Evolutionary conservation across 805 yeast genomes (phyloP).

Genomic region (Teunomyces gatunensis): DNA sequence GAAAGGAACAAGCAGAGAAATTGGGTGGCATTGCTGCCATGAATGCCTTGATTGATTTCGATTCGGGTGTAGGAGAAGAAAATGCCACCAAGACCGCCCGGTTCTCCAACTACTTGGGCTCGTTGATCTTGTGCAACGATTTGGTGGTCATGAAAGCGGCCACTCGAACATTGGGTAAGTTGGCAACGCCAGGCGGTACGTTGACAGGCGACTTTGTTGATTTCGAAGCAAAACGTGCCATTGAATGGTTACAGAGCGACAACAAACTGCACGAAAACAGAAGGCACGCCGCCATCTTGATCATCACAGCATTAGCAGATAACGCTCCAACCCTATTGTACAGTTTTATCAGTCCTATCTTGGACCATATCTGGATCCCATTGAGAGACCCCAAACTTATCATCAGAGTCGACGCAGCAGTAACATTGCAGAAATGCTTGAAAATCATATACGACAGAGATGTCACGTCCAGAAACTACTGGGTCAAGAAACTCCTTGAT

Average conservation of each 20-base stretch:
- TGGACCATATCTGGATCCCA: slow-evolving; percentile 85
- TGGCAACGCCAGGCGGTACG: slow-evolving; percentile 87
- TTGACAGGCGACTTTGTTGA: slow-evolving; percentile 91
- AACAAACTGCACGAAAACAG: slow-evolving; percentile 69
- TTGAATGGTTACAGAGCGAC: slow-evolving; percentile 90
- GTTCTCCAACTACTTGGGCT: slow-evolving; percentile 82
- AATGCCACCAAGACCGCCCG: slow-evolving; percentile 85
- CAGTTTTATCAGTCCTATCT: slow-evolving; percentile 70
- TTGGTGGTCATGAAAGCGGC: slow-evolving; percentile 83
- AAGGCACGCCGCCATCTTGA: slow-evolving; percentile 86
- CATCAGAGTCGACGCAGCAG: slow-evolving; percentile 82
- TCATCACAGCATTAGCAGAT: slow-evolving; percentile 77
- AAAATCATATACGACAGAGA: slow-evolving; percentile 80
- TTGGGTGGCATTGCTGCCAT: slow-evolving; percentile 92
- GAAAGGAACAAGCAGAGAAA: slow-evolving; percentile 66
- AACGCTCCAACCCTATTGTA: slow-evolving; percentile 84
- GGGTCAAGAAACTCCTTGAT: slow-evolving; percentile 70
- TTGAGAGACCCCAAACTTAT: slow-evolving; percentile 73
- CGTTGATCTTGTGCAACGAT: slow-evolving; percentile 78
- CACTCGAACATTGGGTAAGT: slow-evolving; percentile 79
- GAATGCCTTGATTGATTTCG: slow-evolving; percentile 81
- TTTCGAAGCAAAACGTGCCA: slow-evolving; percentile 80
- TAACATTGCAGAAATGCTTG: slow-evolving; percentile 73
- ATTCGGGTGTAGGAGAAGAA: slow-evolving; percentile 73
- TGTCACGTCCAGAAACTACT: slow-evolving; percentile 59